Conservation (phyloP, 2,329 filamentous ascomycete genomes). For the Fusarium abutilonis region DNA sequence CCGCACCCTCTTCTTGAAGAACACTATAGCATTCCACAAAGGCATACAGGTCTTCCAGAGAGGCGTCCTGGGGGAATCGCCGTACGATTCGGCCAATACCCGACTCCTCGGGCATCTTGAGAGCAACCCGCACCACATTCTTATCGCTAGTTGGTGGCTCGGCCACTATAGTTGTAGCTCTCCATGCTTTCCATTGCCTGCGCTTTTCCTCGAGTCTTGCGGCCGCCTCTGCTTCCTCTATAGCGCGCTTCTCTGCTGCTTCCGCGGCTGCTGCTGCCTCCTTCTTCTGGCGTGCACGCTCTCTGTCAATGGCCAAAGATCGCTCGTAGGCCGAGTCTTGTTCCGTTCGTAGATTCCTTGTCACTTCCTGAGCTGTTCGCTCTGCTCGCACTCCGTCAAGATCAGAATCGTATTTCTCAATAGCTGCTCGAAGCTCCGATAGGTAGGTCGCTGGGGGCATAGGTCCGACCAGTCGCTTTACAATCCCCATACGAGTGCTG, state of each 20-base stretch:
- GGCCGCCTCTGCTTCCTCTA: constrained; percentile 70
- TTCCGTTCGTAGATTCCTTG: constrained; percentile 82
- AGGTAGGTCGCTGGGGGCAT: constrained; percentile 77
- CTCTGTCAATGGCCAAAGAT: constrained; percentile 86
- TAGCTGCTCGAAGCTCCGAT: constrained; percentile 76
- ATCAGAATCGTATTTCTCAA: constrained; percentile 79
- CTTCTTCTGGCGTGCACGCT: constrained; percentile 78
- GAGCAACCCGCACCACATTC: constrained; percentile 75
- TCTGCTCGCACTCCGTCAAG: constrained; percentile 79
- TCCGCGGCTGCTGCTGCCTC: constrained; percentile 79
- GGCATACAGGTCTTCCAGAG: constrained; percentile 90
- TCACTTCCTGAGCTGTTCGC: constrained; percentile 80
- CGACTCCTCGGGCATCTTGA: constrained; percentile 68
- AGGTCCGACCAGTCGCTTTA: constrained; percentile 80
- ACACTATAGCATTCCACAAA: constrained; percentile 92
- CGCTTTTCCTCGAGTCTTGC: constrained; percentile 56
- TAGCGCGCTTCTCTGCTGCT: constrained; percentile 71
- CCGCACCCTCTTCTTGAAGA: constrained; percentile 55
- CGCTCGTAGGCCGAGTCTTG: constrained; percentile 95
- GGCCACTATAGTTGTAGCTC: constrained; percentile 70
- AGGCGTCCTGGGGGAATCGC: constrained; percentile 73
- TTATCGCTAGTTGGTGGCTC: constrained; percentile 74
- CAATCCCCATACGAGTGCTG: constrained; percentile 87
- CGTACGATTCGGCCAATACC: constrained; percentile 80
- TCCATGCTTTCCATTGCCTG: constrained; percentile 83